Percentiles rank a stretch among this genome's conserved stretches.
These are phyloP conservation scores for Talaromyces rugulosus DNA, from an alignment of 2,329 filamentous ascomycete species.

Conservation along the genomic window DNA sequence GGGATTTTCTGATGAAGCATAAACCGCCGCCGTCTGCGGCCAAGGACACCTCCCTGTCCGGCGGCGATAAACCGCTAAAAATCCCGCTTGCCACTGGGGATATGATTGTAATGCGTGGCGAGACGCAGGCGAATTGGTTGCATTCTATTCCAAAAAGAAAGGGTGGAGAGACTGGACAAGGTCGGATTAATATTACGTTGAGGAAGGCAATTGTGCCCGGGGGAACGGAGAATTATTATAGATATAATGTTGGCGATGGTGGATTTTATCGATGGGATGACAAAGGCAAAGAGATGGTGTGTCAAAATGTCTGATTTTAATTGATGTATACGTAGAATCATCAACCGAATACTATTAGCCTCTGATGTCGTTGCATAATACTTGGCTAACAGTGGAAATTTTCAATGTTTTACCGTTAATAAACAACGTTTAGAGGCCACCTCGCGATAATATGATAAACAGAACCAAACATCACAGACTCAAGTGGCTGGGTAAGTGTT, in stretches of 20 bases:
- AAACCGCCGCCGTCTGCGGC: constrained; percentile 52
- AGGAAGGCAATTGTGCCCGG: constrained; percentile 64
- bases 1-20: constrained; percentile 77
- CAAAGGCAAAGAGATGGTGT: not conserved
- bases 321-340: not conserved
- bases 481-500: not conserved
- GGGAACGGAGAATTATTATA: constrained; percentile 78
- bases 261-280: constrained; percentile 64
- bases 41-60: constrained; percentile 17
- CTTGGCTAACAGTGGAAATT: no score
- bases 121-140: constrained; percentile 71
- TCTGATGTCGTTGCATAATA: no score
- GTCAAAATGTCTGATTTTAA: not conserved
- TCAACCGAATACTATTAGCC: not conserved
- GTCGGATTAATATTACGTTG: constrained; percentile 74
- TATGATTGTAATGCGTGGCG: constrained; percentile 73
- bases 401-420: no score
- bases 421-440: not conserved
- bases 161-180: constrained; percentile 59
- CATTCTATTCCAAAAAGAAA: constrained; percentile 74
- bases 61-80: constrained; percentile 44
- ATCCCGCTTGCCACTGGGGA: constrained; percentile 62
- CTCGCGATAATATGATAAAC: not conserved
- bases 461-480: not conserved
- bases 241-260: constrained; percentile 73